Evolutionary conservation across 2,329 filamentous ascomycete species (phyloP), one percentile per base, ranked within the genome.

Genomic region (Xenoacremonium recifei): DNA sequence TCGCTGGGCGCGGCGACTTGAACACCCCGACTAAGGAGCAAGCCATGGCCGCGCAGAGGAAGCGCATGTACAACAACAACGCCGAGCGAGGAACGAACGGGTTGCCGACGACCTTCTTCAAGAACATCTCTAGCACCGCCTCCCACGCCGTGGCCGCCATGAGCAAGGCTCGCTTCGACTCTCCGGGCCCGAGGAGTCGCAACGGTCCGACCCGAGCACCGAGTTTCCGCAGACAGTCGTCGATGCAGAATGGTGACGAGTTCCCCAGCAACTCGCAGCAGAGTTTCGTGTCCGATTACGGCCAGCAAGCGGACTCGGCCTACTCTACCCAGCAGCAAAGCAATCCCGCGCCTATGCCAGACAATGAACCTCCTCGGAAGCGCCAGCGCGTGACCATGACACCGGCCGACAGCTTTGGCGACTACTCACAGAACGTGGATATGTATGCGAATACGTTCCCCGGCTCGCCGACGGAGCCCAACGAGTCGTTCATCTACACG

Each of bases 21-120:
- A 92, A 97, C 58, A 97, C 93, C 1, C 93, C 93, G 0, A 99
- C 93, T 27, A 99, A 99, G 67, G 93, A 97, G 67, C 93, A 97
- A 67, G 93, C 93, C 46, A 96, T 97, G 91, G 93, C 93, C 10
- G 92, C 92, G 5, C 86, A 90, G 67, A 76, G 93, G 53, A 97
- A 99, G 66, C 82, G 92, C 51, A 82, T 96, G 67, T 97, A 96
- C 68, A 95, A 86, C 52, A 62, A 67, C 7, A 61, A 54, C 23
- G 77, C 80, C 35, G 89, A 95, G 44, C 81, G 76, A 36, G 79
- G 89, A 37, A 70, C 76, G 11, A 82, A 80, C 55, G 82, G 79
- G 58, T 55, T 82, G 57, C 83, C 87, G 35, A 91, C 90, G 15
- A 96, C 93, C 2, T 96, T 96, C 63, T 97, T 99, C 72, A 91